Evolutionary conservation across 2,329 filamentous ascomycete species (phyloP).

Genomic region (Fusarium clavum): DNA sequence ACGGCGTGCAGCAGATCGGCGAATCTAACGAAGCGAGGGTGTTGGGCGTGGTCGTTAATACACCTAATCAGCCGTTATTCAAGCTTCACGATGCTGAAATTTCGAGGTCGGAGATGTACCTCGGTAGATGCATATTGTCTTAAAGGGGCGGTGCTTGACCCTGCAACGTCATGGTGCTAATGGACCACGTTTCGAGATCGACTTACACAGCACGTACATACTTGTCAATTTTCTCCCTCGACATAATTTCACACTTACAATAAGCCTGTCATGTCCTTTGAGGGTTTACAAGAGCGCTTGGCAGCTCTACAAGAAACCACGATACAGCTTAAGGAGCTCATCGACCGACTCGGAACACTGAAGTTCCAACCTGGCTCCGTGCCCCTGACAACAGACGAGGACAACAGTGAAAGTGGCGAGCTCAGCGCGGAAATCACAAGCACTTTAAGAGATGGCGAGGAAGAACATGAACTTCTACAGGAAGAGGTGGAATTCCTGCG

Average conservation of each 20-base stretch:
- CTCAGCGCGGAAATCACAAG: conserved; percentile 84
- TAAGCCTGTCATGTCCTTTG: conserved; percentile 62
- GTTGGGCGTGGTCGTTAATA: conserved; percentile 24
- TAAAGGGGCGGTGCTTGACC: conserved; percentile 32
- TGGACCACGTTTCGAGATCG: conserved; percentile 43
- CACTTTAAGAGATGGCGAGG: conserved; percentile 79
- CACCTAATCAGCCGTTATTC: conserved; percentile 3
- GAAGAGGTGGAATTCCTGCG: conserved; percentile 82
- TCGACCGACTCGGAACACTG: conserved; percentile 68
- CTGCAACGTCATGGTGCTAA: conserved; percentile 43
- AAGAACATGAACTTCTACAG: conserved; percentile 82
- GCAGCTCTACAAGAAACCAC: conserved; percentile 70
- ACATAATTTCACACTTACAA: background rate
- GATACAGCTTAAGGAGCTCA: conserved; percentile 67
- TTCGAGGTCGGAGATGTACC: conserved; percentile 29
- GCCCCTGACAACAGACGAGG: conserved; percentile 61
- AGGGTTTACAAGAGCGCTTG: conserved; percentile 71
- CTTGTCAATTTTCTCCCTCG: background rate
- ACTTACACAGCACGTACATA: conserved; percentile 12
- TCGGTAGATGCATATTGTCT: conserved; percentile 42
- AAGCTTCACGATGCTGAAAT: conserved; percentile 39
- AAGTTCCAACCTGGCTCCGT: conserved; percentile 69
- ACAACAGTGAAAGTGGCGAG: conserved; percentile 72
- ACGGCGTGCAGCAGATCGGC: conserved; percentile 8
- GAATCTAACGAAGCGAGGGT: background rate